A percentile compares a stretch with the other conserved stretches of the same genome.
Evolutionary conservation across 2,329 filamentous ascomycete genomes (phyloP).

Genomic region (Lasiodiplodia citricola): DNA sequence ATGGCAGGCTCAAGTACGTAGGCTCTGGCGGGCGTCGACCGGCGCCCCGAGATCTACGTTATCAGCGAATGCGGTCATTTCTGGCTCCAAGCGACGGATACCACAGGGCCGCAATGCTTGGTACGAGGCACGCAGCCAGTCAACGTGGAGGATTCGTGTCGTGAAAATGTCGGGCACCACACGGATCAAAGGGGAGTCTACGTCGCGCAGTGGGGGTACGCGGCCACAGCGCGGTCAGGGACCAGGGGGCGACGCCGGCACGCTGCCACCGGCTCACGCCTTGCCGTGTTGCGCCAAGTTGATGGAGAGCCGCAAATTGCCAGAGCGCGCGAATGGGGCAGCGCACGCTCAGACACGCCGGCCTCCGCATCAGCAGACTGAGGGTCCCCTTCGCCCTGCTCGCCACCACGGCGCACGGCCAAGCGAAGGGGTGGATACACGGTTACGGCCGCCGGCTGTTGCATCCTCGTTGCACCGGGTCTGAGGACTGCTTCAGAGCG

Average conservation of each 20-base stretch:
- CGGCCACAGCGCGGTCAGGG: not conserved
- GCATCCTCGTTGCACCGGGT: conserved; percentile 1
- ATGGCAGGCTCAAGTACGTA: conserved; percentile 24
- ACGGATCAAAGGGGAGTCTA: conserved; percentile 8
- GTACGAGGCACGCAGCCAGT: conserved; percentile 15
- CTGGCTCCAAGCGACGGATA: conserved; percentile 23
- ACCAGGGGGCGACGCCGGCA: not conserved
- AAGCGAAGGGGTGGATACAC: not conserved
- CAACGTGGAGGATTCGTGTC: conserved; percentile 8
- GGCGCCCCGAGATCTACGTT: conserved; percentile 21
- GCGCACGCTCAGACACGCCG: not conserved
- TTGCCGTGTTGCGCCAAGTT: conserved; percentile 14
- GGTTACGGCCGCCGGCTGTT: not conserved
- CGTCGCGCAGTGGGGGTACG: conserved; percentile 17
- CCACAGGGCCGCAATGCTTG: conserved; percentile 24
- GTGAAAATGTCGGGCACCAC: conserved; percentile 22
- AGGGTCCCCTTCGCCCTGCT: not conserved
- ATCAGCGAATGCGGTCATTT: conserved; percentile 27
- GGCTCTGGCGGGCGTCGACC: conserved; percentile 10
- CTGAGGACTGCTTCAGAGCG: conserved; percentile 11
- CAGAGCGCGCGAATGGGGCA: conserved; percentile 6
- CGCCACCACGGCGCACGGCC: conserved; percentile 17
- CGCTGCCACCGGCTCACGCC: conserved; percentile 18
- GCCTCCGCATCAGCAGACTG: conserved; percentile 23
- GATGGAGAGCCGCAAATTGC: conserved; percentile 16